These are phyloP conservation scores for Mycosphaerella arachidis DNA, from an alignment of 2,329 filamentous ascomycete species.

Conservation along the genomic window DNA sequence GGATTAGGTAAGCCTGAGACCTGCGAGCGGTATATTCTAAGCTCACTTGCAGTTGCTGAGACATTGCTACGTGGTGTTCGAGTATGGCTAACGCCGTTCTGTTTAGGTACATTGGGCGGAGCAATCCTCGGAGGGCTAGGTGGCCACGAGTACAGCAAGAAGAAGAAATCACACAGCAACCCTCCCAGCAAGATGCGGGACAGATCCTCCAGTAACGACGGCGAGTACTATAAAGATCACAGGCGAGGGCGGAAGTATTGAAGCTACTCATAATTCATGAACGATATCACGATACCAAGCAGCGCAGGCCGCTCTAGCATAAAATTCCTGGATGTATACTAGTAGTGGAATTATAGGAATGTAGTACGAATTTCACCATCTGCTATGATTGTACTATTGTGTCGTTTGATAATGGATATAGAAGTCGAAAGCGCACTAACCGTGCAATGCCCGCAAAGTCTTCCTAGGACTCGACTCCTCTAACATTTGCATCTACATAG, in stretches of 20 bases:
- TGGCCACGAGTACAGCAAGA: conserved; percentile 39
- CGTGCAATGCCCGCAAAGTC: neutral
- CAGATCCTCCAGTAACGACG: conserved; percentile 17
- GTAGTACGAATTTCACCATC: neutral
- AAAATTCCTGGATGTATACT: neutral
- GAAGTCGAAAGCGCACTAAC: neutral
- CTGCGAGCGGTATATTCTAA: too few species aligned
- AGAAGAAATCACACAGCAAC: conserved; percentile 23
- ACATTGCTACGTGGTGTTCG: too few species aligned
- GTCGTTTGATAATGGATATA: neutral
- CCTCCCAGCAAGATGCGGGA: conserved; percentile 8
- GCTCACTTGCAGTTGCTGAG: too few species aligned
- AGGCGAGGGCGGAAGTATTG: conserved; percentile 20
- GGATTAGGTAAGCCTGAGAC: conserved; percentile 25
- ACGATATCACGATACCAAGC: conserved; percentile 3
- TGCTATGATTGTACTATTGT: neutral
- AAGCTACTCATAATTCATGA: conserved; percentile 4
- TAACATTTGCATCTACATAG: too few species aligned
- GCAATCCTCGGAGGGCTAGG: conserved; percentile 41
- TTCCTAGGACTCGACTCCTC: too few species aligned
- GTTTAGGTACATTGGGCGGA: conserved; percentile 34
- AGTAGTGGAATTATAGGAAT: neutral
- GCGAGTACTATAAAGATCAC: conserved; percentile 18
- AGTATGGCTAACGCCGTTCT: too few species aligned
- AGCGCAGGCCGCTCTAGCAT: conserved; percentile 12